Conservation (phyloP, 768 basidiomycete species). For the Hypholoma fasciculare region DNA sequence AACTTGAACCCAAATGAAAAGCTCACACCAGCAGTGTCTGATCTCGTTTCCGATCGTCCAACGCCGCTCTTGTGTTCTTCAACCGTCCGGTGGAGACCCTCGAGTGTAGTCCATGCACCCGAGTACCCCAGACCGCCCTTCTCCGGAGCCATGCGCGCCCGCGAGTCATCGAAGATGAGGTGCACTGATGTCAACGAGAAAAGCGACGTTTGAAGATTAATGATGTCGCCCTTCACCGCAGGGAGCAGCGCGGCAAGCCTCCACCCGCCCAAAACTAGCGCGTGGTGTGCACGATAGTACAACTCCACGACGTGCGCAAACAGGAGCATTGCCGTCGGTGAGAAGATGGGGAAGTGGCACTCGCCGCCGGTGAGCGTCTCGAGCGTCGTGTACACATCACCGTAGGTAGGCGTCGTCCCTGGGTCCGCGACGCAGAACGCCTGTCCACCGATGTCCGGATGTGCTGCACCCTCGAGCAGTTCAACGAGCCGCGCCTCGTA, state of each 20-base stretch:
- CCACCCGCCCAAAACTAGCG: slow-evolving; percentile 32
- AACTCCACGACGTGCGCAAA: slow-evolving; percentile 59
- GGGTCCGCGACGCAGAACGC: slow-evolving; percentile 68
- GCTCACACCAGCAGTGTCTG: slow-evolving; percentile 44
- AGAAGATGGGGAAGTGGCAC: slow-evolving; percentile 53
- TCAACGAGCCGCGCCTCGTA: slow-evolving; percentile 76
- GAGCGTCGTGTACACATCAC: slow-evolving; percentile 60
- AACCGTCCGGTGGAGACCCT: slow-evolving; percentile 58
- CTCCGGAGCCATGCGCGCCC: slow-evolving; percentile 51
- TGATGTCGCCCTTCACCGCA: slow-evolving; percentile 44
- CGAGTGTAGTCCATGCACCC: slow-evolving; percentile 56
- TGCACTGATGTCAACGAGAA: slow-evolving; percentile 55
- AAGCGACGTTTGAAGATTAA: slow-evolving; percentile 60
- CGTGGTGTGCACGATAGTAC: slow-evolving; percentile 48
- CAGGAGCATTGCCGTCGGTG: slow-evolving; percentile 65
- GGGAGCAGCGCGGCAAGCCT: slow-evolving; percentile 36
- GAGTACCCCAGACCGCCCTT: slow-evolving; percentile 66
- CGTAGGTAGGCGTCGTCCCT: slow-evolving; percentile 59
- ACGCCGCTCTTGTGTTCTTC: slow-evolving; percentile 37
- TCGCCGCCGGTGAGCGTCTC: slow-evolving; percentile 57
- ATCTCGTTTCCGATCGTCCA: slow-evolving; percentile 35
- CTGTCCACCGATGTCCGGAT: slow-evolving; percentile 73
- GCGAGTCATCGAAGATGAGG: slow-evolving; percentile 65
- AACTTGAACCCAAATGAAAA: slow-evolving; percentile 38
- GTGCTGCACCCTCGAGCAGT: slow-evolving; percentile 26